Evolutionary conservation across 257 asterid genomes (phyloP).

Genomic region (Plantago major): DNA sequence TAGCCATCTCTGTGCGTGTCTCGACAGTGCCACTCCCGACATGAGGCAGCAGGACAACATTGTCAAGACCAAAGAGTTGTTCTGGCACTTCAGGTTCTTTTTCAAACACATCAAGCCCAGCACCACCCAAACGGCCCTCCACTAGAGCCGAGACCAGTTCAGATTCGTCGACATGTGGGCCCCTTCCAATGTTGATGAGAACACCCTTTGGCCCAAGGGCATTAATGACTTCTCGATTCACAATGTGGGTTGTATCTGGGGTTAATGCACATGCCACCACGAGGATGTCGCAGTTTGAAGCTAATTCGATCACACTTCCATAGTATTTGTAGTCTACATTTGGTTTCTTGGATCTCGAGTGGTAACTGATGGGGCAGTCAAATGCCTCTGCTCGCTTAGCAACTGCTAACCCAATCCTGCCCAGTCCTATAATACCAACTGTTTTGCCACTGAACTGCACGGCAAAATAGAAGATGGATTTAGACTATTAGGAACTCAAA

Average conservation of each 20-base stretch:
- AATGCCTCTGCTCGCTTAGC: slow-evolving; percentile 80
- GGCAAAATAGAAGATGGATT: background rate
- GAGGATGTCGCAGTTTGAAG: slow-evolving; percentile 50
- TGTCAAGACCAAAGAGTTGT: slow-evolving; percentile 42
- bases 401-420: slow-evolving; percentile 80
- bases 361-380: slow-evolving; percentile 59
- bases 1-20: slow-evolving; percentile 64
- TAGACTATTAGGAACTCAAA: background rate
- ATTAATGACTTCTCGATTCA: slow-evolving; percentile 49
- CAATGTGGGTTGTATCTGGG: slow-evolving; percentile 51
- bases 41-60: slow-evolving; percentile 68
- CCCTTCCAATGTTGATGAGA: slow-evolving; percentile 69
- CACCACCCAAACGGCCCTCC: slow-evolving; percentile 80
- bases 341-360: slow-evolving; percentile 60
- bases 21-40: slow-evolving; percentile 61
- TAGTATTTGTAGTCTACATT: slow-evolving; percentile 41
- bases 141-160: slow-evolving; percentile 58
- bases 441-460: slow-evolving; percentile 74
- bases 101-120: slow-evolving; percentile 84
- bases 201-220: slow-evolving; percentile 73
- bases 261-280: slow-evolving; percentile 62
- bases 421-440: slow-evolving; percentile 74
- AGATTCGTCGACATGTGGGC: slow-evolving; percentile 57
- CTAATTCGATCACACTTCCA: slow-evolving; percentile 44
- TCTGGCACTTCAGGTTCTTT: slow-evolving; percentile 67